phyloP scores from a whole-genome alignment of 106 monocot genomes.

The Amphibolis antarctica region DNA sequence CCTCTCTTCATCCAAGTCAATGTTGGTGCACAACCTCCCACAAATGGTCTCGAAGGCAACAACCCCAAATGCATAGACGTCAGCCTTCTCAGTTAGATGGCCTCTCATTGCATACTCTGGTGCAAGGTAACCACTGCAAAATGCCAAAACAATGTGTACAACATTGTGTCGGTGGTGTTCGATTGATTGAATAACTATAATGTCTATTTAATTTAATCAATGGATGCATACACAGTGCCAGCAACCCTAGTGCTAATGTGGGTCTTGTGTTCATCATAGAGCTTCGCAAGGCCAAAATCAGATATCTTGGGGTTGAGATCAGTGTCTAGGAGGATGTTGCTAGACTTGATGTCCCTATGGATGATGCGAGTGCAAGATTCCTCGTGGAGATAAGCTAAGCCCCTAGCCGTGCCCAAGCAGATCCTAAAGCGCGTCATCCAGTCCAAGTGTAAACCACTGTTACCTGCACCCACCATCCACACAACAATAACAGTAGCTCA shows the following conservation, averaged over 20 bases:
- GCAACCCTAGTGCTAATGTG: constrained; percentile 77
- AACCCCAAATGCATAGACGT: too few species aligned
- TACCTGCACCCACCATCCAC: background rate
- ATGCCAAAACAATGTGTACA: too few species aligned
- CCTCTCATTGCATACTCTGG: background rate
- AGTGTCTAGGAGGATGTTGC: constrained; percentile 46
- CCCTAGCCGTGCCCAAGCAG: constrained; percentile 3
- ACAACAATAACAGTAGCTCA: too few species aligned
- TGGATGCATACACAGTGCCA: constrained; percentile 61
- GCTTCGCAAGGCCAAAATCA: constrained; percentile 34
- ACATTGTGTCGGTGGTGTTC: too few species aligned
- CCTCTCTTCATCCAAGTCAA: too few species aligned
- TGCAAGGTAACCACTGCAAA: too few species aligned
- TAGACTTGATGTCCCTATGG: constrained; percentile 5
- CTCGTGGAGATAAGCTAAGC: constrained; percentile 5
- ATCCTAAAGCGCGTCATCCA: background rate
- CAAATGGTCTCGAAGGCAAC: too few species aligned
- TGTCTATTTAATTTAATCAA: too few species aligned
- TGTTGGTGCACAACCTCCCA: too few species aligned
- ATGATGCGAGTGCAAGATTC: constrained; percentile 3
- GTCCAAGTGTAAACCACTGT: background rate
- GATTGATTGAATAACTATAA: too few species aligned
- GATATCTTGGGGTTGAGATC: too few species aligned
- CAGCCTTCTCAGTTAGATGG: too few species aligned
- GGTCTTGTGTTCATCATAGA: constrained; percentile 69